Conservation (phyloP, 1,139 yeast genomes). For the Kodamaea sp. region DNA sequence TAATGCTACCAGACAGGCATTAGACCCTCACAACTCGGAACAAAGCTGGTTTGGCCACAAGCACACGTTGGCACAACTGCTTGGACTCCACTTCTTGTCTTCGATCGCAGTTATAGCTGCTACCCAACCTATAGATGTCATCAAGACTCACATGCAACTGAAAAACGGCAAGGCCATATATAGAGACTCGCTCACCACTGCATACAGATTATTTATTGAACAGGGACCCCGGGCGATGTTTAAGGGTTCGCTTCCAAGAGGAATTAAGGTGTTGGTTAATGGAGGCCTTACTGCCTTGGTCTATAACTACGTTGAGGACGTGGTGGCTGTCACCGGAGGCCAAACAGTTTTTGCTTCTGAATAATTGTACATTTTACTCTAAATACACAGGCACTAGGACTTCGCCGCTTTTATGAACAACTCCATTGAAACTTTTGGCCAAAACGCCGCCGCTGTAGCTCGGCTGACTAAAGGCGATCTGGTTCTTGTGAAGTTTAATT, state of each 20-base stretch:
- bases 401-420: constrained; percentile 51
- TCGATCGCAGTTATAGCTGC: constrained; percentile 68
- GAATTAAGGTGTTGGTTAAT: constrained; percentile 73
- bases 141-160: constrained; percentile 88
- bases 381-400: constrained; percentile 52
- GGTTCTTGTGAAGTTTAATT: constrained; percentile 33
- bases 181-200: constrained; percentile 70
- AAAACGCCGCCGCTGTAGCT: constrained; percentile 60
- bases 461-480: constrained; percentile 74
- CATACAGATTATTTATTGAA: constrained; percentile 65
- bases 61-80: constrained; percentile 41
- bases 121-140: constrained; percentile 90
- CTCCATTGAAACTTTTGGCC: constrained; percentile 54
- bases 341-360: constrained; percentile 50
- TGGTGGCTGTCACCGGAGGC: constrained; percentile 48
- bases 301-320: constrained; percentile 60
- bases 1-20: constrained; percentile 69
- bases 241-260: constrained; percentile 80
- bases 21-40: constrained; percentile 55
- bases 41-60: constrained; percentile 52
- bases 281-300: constrained; percentile 78
- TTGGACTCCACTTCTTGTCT: constrained; percentile 55
- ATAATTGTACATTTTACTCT: constrained; percentile 19
- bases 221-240: constrained; percentile 70
- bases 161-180: constrained; percentile 63